A percentile compares a stretch with the other conserved stretches of the same genome.
Evolutionary conservation across 2,329 filamentous ascomycete genomes (phyloP).

Genomic region (Aureobasidium melanogenum): DNA sequence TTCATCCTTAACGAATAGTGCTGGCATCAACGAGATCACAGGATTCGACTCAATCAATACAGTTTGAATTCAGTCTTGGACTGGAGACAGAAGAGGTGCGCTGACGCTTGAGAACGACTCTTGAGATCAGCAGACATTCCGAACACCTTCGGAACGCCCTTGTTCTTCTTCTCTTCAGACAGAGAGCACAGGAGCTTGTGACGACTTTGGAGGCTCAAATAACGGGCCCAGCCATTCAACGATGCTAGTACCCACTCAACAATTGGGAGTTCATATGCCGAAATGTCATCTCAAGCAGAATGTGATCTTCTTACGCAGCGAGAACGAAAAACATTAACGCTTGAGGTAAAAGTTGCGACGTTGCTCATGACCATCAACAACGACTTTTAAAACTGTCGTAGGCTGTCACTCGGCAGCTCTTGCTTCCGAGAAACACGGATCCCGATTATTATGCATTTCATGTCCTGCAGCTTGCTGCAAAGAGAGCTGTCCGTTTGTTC

Average conservation of each 20-base stretch:
- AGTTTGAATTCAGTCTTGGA: too few relatives aligned
- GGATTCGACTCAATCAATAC: too few relatives aligned
- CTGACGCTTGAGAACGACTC: too few relatives aligned
- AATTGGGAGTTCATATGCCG: neutral
- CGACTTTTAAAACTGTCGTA: neutral
- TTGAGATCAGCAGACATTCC: too few relatives aligned
- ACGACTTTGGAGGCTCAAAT: neutral
- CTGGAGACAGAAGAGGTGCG: too few relatives aligned
- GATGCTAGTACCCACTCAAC: neutral
- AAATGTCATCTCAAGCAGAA: neutral
- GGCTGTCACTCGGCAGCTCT: neutral
- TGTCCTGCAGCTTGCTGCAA: neutral
- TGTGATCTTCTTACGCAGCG: neutral
- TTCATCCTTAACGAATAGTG: too few relatives aligned
- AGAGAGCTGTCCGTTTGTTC: neutral
- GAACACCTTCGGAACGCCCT: neutral
- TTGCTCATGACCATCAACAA: neutral
- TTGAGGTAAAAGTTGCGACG: neutral
- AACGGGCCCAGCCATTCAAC: neutral
- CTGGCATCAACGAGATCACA: too few relatives aligned
- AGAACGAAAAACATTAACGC: neutral
- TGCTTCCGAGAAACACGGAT: neutral
- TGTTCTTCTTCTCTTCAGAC: neutral
- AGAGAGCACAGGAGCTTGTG: neutral
- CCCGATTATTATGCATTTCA: neutral